These are phyloP conservation scores for Talaromyces pinophilus DNA, from an alignment of 2,329 filamentous ascomycete genomes.

Conservation along the genomic window DNA sequence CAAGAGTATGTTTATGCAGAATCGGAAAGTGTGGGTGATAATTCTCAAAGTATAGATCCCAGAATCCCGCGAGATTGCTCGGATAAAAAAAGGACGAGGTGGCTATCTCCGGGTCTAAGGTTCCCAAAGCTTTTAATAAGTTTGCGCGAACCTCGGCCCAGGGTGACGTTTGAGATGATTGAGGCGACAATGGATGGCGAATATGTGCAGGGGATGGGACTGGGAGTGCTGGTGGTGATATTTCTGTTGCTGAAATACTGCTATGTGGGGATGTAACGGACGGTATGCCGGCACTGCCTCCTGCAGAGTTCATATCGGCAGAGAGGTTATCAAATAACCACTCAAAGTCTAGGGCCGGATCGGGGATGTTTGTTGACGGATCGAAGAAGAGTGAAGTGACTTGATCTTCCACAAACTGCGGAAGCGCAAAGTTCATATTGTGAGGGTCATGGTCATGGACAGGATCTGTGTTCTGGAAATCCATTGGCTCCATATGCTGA, in stretches of 20 bases:
- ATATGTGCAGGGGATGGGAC: conserved; percentile 23
- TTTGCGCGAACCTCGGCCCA: conserved; percentile 27
- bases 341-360: conserved; percentile 29
- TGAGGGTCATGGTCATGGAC: conserved; percentile 1
- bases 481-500: conserved; percentile 9
- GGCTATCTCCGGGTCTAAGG: conserved; percentile 26
- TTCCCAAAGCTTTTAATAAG: conserved; percentile 27
- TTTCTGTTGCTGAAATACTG: conserved; percentile 21
- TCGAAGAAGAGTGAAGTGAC: conserved; percentile 29
- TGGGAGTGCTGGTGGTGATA: conserved; percentile 24
- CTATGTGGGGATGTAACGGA: conserved; percentile 22
- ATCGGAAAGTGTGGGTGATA: conserved; percentile 35
- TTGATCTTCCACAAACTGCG: conserved; percentile 21
- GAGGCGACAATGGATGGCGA: conserved; percentile 24
- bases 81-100: conserved; percentile 31
- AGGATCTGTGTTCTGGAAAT: conserved; percentile 8
- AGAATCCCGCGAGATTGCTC: conserved; percentile 28
- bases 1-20: conserved; percentile 29
- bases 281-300: conserved; percentile 17
- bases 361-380: conserved; percentile 26
- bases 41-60: conserved; percentile 31
- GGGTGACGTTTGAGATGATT: conserved; percentile 22
- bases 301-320: conserved; percentile 23
- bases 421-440: conserved; percentile 17
- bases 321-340: conserved; percentile 31